Evolutionary conservation across 129 eudicot species (phyloP).

Genomic region (Helichrysum umbraculigerum): DNA sequence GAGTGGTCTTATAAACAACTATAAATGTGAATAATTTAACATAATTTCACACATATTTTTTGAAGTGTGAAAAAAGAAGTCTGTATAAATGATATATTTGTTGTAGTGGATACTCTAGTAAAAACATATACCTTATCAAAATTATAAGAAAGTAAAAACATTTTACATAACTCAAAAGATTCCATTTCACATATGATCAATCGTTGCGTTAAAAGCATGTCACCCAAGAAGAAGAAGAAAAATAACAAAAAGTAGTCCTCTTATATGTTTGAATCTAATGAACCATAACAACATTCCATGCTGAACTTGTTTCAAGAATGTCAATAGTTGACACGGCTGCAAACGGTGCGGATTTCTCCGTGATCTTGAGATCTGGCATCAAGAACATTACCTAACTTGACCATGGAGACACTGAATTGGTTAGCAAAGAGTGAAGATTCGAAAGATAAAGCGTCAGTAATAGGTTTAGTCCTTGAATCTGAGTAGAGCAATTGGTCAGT

Average conservation of each 20-base stretch:
- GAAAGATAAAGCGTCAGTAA: conserved; percentile 53
- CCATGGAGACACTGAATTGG: conserved; percentile 77
- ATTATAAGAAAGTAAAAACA: not conserved
- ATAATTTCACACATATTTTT: no score
- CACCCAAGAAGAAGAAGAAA: not conserved
- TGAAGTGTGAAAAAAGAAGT: no score
- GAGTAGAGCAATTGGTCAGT: conserved; percentile 64
- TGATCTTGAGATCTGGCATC: conserved; percentile 39
- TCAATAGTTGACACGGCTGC: conserved; percentile 50
- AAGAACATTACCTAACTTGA: conserved; percentile 69
- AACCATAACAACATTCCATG: not conserved
- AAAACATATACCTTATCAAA: not conserved
- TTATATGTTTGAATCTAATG: not conserved
- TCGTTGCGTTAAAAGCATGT: not conserved
- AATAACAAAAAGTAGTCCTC: not conserved
- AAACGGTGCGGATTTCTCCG: conserved; percentile 59
- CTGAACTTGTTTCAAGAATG: conserved; percentile 8
- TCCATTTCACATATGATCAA: not conserved
- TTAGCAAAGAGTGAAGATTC: conserved; percentile 40
- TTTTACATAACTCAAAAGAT: not conserved
- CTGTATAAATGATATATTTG: no score
- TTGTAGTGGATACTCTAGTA: no score
- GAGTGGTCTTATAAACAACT: no score
- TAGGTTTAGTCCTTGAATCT: conserved; percentile 66
- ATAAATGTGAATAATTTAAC: no score